These are phyloP conservation scores for Rhizopogon vesiculosus DNA, from an alignment of 768 basidiomycete species.

Conservation along the genomic window DNA sequence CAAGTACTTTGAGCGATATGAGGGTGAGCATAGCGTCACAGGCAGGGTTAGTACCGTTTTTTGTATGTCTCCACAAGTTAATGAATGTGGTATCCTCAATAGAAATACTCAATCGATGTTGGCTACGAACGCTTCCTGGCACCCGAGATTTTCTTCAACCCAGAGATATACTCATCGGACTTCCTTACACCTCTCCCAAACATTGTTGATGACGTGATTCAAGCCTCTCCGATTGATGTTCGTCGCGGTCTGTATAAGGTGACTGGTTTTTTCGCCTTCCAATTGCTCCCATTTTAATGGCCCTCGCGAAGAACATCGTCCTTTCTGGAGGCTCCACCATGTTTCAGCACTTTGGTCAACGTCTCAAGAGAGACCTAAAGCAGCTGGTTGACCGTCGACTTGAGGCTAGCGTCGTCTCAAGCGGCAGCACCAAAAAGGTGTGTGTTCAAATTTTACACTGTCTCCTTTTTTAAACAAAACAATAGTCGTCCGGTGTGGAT, in stretches of 20 bases:
- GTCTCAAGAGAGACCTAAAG: slow-evolving; percentile 93
- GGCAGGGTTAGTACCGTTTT: slow-evolving; percentile 58
- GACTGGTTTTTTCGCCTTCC: slow-evolving; percentile 1
- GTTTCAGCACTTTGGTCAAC: slow-evolving; percentile 98
- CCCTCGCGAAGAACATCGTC: slow-evolving; percentile 79
- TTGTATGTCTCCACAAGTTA: neutral
- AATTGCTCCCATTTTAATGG: neutral
- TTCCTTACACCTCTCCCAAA: slow-evolving; percentile 95
- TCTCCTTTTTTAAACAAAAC: neutral
- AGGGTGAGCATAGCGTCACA: slow-evolving; percentile 91
- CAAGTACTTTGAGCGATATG: slow-evolving; percentile 91
- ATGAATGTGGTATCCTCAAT: neutral
- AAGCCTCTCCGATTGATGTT: slow-evolving; percentile 94
- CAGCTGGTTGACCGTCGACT: slow-evolving; percentile 89
- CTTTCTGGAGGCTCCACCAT: slow-evolving; percentile 96
- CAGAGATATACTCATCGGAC: slow-evolving; percentile 96
- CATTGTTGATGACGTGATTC: slow-evolving; percentile 95
- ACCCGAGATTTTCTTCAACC: slow-evolving; percentile 99
- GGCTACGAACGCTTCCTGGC: slow-evolving; percentile 99
- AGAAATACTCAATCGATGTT: slow-evolving; percentile 94
- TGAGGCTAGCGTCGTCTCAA: slow-evolving; percentile 66
- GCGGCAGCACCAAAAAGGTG: slow-evolving; percentile 76
- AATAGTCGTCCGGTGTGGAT: slow-evolving; percentile 90
- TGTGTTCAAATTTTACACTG: slow-evolving; percentile 10
- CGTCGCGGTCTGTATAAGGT: slow-evolving; percentile 96